phyloP scores from a whole-genome alignment of 73 alveolate species.

The Paramecium sexaurelia region DNA sequence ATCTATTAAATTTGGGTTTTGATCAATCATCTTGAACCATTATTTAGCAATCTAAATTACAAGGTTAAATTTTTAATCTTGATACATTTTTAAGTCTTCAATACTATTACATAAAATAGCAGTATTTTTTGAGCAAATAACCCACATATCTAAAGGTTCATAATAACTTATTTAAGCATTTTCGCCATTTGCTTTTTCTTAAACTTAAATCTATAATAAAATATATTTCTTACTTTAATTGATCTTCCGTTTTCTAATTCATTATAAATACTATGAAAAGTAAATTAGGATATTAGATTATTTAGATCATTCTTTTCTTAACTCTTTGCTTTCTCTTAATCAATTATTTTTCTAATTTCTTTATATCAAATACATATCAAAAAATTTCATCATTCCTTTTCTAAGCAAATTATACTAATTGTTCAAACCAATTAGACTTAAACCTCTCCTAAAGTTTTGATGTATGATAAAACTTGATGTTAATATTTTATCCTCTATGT shows the following conservation, averaged over 20 bases:
- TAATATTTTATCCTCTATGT: neutral
- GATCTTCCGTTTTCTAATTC: neutral
- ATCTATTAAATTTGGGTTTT: neutral
- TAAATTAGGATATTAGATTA: neutral
- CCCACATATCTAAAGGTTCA: constrained; percentile 15
- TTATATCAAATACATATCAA: constrained; percentile 14
- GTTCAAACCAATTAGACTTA: neutral
- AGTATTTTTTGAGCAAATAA: constrained; percentile 36
- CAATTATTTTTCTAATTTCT: neutral
- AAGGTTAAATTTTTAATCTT: neutral
- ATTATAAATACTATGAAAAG: neutral
- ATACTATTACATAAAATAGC: neutral
- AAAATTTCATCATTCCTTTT: constrained; percentile 28
- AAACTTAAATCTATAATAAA: neutral
- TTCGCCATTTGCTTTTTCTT: constrained; percentile 56
- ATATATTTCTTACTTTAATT: neutral
- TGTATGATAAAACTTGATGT: neutral
- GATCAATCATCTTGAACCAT: neutral
- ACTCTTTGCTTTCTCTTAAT: neutral
- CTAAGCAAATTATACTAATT: neutral
- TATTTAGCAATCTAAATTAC: neutral
- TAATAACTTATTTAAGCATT: constrained; percentile 35
- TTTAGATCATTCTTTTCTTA: neutral
- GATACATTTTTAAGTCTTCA: neutral
- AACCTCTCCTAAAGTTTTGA: constrained; percentile 19